Conservation (phyloP, 306 rosid genomes). For the Lathyrus tuberosus region DNA sequence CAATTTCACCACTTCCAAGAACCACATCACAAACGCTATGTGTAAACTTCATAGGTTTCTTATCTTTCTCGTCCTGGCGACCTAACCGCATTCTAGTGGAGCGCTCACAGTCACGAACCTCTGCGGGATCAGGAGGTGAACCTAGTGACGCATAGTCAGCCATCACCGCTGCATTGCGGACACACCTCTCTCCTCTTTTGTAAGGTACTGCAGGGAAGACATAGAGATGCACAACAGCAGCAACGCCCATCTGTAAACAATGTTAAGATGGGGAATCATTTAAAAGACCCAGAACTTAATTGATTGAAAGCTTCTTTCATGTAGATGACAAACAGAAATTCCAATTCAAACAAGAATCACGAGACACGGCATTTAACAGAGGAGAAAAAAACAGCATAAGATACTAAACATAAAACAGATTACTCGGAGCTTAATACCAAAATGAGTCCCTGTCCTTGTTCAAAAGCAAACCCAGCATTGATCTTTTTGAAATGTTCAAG, state of each 20-base stretch:
- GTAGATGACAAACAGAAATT: constrained; percentile 21
- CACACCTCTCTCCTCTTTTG: constrained; percentile 97
- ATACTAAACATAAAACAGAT: constrained; percentile 10
- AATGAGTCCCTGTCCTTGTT: constrained; percentile 5
- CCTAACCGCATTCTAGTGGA: constrained; percentile 58
- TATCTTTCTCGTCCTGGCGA: constrained; percentile 63
- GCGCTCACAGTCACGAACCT: constrained; percentile 87
- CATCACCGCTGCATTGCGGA: constrained; percentile 92
- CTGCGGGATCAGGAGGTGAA: constrained; percentile 88
- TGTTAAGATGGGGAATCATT: constrained; percentile 38
- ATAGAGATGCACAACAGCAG: constrained; percentile 92
- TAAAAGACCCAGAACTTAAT: constrained; percentile 27
- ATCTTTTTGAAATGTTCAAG: constrained; percentile 15
- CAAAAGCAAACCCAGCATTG: constrained; percentile 12
- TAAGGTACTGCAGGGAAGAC: constrained; percentile 95
- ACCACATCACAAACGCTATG: constrained; percentile 93
- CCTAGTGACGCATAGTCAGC: constrained; percentile 89
- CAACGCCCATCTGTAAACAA: constrained; percentile 90
- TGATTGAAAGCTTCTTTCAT: constrained; percentile 20
- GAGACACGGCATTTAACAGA: constrained; percentile 1
- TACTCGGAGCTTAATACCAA: neutral
- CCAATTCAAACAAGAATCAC: constrained; percentile 1
- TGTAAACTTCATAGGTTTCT: constrained; percentile 70
- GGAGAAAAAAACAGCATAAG: constrained; percentile 13
- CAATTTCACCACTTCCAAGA: constrained; percentile 96